These are phyloP conservation scores for Pseudocercospora crystallina DNA, from an alignment of 2,329 filamentous ascomycete species.

Conservation along the genomic window DNA sequence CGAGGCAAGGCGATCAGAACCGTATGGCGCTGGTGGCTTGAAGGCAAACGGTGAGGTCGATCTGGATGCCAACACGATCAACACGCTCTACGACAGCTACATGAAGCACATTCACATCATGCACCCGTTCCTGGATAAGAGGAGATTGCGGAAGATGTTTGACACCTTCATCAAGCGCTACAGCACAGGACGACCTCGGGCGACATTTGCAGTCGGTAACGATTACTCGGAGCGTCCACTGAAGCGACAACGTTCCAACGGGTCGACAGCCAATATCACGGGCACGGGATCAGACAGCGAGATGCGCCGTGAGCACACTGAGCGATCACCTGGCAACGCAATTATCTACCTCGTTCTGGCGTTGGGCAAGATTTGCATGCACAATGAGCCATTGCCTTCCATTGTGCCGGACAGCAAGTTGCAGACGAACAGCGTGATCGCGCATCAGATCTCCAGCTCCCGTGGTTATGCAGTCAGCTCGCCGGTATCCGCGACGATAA, in stretches of 20 bases:
- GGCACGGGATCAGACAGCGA: slow-evolving; percentile 13
- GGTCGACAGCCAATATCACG: slow-evolving; percentile 22
- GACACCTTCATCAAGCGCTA: slow-evolving; percentile 52
- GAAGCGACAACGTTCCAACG: slow-evolving; percentile 35
- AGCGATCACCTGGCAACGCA: slow-evolving; percentile 73
- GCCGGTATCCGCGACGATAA: slow-evolving; percentile 32
- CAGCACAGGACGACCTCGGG: slow-evolving; percentile 35
- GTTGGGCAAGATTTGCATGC: slow-evolving; percentile 75
- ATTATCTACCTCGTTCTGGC: slow-evolving; percentile 81
- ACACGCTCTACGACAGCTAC: slow-evolving; percentile 55
- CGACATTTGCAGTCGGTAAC: slow-evolving; percentile 30
- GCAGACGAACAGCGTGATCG: slow-evolving; percentile 39
- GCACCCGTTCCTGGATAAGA: slow-evolving; percentile 63
- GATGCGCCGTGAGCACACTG: slow-evolving; percentile 36
- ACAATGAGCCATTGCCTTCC: slow-evolving; percentile 52
- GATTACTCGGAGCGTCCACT: slow-evolving; percentile 29
- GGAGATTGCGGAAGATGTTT: slow-evolving; percentile 53
- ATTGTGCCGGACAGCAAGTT: slow-evolving; percentile 54
- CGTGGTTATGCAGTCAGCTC: slow-evolving; percentile 28
- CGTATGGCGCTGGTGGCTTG: slow-evolving; percentile 49
- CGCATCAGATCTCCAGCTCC: slow-evolving; percentile 26
- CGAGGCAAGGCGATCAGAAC: slow-evolving; percentile 32
- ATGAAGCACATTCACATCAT: slow-evolving; percentile 61
- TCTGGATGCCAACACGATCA: slow-evolving; percentile 53
- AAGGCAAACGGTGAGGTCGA: slow-evolving; percentile 55